phyloP scores from a whole-genome alignment of 2,329 filamentous ascomycete genomes.

The Fusarium bulbicola region DNA sequence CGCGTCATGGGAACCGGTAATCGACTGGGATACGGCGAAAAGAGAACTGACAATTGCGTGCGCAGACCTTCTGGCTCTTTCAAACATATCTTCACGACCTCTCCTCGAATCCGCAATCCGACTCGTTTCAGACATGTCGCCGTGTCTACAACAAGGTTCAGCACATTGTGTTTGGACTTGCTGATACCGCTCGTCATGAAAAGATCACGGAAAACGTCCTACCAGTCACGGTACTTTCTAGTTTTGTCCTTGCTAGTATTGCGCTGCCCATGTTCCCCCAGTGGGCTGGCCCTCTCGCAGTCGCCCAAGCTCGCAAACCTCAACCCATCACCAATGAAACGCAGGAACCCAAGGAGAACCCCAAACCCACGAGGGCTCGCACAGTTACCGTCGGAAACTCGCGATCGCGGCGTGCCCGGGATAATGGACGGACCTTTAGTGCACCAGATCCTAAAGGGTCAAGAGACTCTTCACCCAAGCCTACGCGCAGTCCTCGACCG shows the following conservation, averaged over 20 bases:
- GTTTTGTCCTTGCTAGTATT: conserved; percentile 80
- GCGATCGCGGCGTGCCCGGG: conserved; percentile 59
- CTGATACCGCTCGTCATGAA: conserved; percentile 73
- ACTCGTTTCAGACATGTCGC: conserved; percentile 82
- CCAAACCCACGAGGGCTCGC: conserved; percentile 68
- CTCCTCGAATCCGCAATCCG: conserved; percentile 76
- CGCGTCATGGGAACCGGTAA: conserved; percentile 1
- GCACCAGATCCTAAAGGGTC: conserved; percentile 51
- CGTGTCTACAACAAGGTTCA: conserved; percentile 90
- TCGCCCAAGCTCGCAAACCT: conserved; percentile 83
- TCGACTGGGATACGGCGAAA: not conserved
- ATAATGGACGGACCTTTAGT: conserved; percentile 56
- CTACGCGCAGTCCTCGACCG: conserved; percentile 39
- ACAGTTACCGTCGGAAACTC: conserved; percentile 66
- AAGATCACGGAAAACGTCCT: conserved; percentile 84
- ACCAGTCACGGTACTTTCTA: conserved; percentile 82
- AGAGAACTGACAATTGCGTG: conserved; percentile 29
- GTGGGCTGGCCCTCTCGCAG: conserved; percentile 81
- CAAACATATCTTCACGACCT: conserved; percentile 89
- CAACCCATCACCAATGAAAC: conserved; percentile 52
- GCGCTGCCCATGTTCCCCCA: conserved; percentile 78
- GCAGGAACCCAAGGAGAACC: conserved; percentile 53
- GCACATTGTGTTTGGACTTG: conserved; percentile 83
- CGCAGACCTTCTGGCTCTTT: conserved; percentile 87
- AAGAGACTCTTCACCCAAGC: conserved; percentile 40